phyloP scores from a whole-genome alignment of 2,329 filamentous ascomycete genomes.

The Dactylellina parvicollis region DNA sequence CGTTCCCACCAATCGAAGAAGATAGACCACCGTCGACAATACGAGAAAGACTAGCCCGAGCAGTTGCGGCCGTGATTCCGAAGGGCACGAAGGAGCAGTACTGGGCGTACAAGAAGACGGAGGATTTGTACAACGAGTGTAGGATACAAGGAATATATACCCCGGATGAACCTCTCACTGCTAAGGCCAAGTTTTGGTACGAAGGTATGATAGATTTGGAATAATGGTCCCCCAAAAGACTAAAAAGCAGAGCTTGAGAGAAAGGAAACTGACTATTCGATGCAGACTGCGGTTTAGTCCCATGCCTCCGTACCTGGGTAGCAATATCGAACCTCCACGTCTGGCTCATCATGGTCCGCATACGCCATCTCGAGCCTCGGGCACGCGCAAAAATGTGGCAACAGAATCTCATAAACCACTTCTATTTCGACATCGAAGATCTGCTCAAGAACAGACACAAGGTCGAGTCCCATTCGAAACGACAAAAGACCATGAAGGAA shows the following conservation, averaged over 20 bases:
- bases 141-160: constrained; percentile 38
- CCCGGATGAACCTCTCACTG: constrained; percentile 82
- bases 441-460: constrained; percentile 84
- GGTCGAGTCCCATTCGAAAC: constrained; percentile 62
- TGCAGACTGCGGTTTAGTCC: constrained; percentile 81
- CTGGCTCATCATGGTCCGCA: constrained; percentile 79
- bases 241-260: not conserved
- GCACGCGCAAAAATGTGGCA: constrained; percentile 67
- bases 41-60: constrained; percentile 17
- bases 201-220: constrained; percentile 68
- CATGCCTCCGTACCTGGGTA: constrained; percentile 94
- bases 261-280: too few relatives aligned
- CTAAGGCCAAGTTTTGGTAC: constrained; percentile 82
- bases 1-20: not conserved
- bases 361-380: constrained; percentile 54
- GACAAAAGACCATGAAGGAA: constrained; percentile 80
- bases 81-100: constrained; percentile 45
- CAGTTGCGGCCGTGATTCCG: constrained; percentile 25
- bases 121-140: constrained; percentile 46
- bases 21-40: constrained; percentile 2
- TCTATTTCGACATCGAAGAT: constrained; percentile 88
- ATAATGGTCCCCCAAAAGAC: not conserved
- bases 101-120: constrained; percentile 40
- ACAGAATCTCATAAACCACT: constrained; percentile 91
- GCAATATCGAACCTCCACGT: constrained; percentile 97